Conservation (phyloP, 2,329 filamentous ascomycete species). For the Passalora sequoiae region DNA sequence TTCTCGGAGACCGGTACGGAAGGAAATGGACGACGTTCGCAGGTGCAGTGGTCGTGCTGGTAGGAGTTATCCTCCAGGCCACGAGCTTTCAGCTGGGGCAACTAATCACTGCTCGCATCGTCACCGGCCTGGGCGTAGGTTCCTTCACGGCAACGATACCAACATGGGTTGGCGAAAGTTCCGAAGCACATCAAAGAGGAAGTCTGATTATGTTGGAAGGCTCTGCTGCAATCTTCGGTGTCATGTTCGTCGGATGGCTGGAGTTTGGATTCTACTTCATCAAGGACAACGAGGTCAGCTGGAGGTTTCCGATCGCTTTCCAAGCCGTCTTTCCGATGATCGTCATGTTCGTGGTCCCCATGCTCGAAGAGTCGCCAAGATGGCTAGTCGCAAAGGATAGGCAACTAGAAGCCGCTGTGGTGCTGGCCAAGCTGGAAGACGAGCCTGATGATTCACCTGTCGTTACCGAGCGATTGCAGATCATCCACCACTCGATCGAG, state of each 20-base stretch:
- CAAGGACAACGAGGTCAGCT: slow-evolving; percentile 19
- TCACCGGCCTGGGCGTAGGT: slow-evolving; percentile 47
- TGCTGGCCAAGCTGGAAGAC: slow-evolving; percentile 27
- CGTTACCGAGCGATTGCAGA: slow-evolving; percentile 16
- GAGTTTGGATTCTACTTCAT: slow-evolving; percentile 24
- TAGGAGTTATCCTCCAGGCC: slow-evolving; percentile 39
- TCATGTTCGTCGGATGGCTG: slow-evolving; percentile 25
- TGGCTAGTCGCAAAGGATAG: slow-evolving; percentile 26
- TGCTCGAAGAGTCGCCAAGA: slow-evolving; percentile 28
- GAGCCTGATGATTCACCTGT: slow-evolving; percentile 20
- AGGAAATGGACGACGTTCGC: slow-evolving; percentile 40
- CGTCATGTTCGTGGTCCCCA: slow-evolving; percentile 31
- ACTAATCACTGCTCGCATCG: slow-evolving; percentile 48
- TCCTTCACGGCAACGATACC: slow-evolving; percentile 24
- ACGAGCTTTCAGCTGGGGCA: slow-evolving; percentile 39
- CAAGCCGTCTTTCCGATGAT: slow-evolving; percentile 41
- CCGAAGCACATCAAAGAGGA: slow-evolving; percentile 19
- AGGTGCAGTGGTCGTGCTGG: slow-evolving; percentile 37
- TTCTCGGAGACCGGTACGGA: slow-evolving; percentile 38
- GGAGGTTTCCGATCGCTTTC: slow-evolving; percentile 35
- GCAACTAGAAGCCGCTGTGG: slow-evolving; percentile 20
- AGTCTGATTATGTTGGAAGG: slow-evolving; percentile 22
- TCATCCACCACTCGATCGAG: slow-evolving; percentile 22
- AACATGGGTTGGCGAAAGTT: slow-evolving; percentile 20
- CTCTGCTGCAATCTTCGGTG: slow-evolving; percentile 22